Evolutionary conservation across 1,139 yeast species (phyloP), one percentile per base, ranked within the genome.

Genomic region (Scheffersomyces stambukii): DNA sequence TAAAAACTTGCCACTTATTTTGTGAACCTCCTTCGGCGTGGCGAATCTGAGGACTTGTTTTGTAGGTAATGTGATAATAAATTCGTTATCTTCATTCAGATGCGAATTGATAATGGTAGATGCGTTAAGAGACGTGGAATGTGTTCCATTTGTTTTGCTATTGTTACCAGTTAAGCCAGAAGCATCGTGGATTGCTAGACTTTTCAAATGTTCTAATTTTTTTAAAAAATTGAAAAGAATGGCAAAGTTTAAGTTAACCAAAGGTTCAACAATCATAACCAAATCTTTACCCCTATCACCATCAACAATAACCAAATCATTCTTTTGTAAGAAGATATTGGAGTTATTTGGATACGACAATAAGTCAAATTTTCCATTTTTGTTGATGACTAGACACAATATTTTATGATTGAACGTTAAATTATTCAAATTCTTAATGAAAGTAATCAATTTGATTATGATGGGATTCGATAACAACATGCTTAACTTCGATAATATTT

Each of bases 171-270:
- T n/a, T n/a, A n/a, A n/a, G n/a, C n/a, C n/a, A n/a, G n/a, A n/a
- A n/a, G n/a, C n/a, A 38, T 58, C 65, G 20, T 44, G 40, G 31
- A 64, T 61, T 8, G 83, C 81, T 46, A 82, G 76, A 34, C 88
- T 81, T 50, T 83, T 84, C 38, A 80, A 67, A 51, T 83, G 93
- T 45, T 84, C 83, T 46, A 80, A 73, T 51, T 82, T 81, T 53
- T 81, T 81, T 48, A 82, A 58, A 45, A 84, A 81, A 54, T 88
- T 88, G 50, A 91, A 75, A 39, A 84, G 69, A 21, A 85, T 75
- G 1, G 94, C 96, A 45, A 63, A 56, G 35, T 65, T 60, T 35
- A 67, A 54, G 39, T 54, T 58, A 13, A 65, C 61, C 37, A 64
- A 49, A 1, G 75, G 73, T 31, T 65, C 69, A 28, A 65, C 52